Conservation (phyloP, 257 asterid genomes). For the Schizonepeta tenuifolia region DNA sequence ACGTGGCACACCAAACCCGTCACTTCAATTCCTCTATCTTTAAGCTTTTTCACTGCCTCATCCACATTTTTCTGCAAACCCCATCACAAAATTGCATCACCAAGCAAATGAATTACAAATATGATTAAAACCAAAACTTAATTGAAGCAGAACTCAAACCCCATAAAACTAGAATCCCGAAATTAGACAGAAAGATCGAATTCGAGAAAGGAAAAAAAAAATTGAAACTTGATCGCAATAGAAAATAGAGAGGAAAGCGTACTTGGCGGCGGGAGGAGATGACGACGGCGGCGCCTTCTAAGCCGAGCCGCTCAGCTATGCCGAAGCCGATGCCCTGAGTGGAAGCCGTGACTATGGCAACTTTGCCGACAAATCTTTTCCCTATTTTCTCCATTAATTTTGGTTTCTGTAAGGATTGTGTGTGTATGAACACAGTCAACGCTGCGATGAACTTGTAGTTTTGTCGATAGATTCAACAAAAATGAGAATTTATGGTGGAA, state of each 20-base stretch:
- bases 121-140: background rate
- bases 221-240: background rate
- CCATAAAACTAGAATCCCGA: background rate
- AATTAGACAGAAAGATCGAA: slow-evolving; percentile 1
- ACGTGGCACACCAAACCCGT: slow-evolving; percentile 86
- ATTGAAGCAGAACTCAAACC: background rate
- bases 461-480: background rate
- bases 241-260: background rate
- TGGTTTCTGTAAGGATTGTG: background rate
- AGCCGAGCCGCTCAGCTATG: slow-evolving; percentile 86
- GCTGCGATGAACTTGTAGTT: background rate
- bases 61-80: slow-evolving; percentile 82
- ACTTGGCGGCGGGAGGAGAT: slow-evolving; percentile 93
- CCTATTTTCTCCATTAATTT: slow-evolving; percentile 46
- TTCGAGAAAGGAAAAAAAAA: slow-evolving; percentile 13
- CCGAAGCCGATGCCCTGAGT: slow-evolving; percentile 93
- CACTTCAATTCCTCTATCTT: slow-evolving; percentile 62
- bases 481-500: too few relatives aligned
- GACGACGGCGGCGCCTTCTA: slow-evolving; percentile 92
- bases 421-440: slow-evolving; percentile 1
- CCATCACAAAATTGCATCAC: background rate
- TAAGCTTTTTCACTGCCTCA: slow-evolving; percentile 74
- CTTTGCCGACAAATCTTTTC: slow-evolving; percentile 76
- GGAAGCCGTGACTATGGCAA: slow-evolving; percentile 88
- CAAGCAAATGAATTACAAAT: background rate